Evolutionary conservation across 202 grass and related monocot species (phyloP).

Genomic region (Panicum hallii): DNA sequence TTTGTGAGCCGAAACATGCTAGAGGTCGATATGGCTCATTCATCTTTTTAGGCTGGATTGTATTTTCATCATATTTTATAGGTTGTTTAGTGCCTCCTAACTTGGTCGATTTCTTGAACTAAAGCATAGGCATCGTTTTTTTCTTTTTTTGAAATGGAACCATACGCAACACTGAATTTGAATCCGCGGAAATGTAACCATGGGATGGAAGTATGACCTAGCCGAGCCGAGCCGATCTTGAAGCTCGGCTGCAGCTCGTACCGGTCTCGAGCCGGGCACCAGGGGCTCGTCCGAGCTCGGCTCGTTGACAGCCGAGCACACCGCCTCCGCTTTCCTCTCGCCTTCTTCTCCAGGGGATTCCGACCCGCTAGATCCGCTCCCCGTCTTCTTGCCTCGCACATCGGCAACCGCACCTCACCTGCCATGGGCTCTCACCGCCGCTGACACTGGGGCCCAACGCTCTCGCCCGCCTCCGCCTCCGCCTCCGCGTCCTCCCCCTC

Average conservation of each 20-base stretch:
- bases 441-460: constrained; percentile 41
- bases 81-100: too few species aligned
- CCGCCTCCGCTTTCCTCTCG: constrained; percentile 32
- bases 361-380: constrained; percentile 40
- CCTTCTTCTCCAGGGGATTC: constrained; percentile 33
- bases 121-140: too few species aligned
- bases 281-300: background rate
- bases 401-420: constrained; percentile 21
- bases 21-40: background rate
- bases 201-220: background rate
- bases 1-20: background rate
- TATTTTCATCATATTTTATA: background rate
- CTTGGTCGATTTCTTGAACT: background rate
- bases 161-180: background rate
- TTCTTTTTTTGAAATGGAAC: background rate
- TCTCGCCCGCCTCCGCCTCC: constrained; percentile 23
- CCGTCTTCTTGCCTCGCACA: constrained; percentile 31
- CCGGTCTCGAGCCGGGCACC: background rate
- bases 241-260: background rate
- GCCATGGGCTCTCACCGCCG: constrained; percentile 41
- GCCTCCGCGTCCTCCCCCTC: background rate
- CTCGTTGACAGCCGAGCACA: constrained; percentile 22
- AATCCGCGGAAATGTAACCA: background rate
- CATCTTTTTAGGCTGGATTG: background rate
- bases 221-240: background rate